These are phyloP conservation scores for Juncus effusus DNA, from an alignment of 176 grass and related monocot genomes.

Conservation along the genomic window DNA sequence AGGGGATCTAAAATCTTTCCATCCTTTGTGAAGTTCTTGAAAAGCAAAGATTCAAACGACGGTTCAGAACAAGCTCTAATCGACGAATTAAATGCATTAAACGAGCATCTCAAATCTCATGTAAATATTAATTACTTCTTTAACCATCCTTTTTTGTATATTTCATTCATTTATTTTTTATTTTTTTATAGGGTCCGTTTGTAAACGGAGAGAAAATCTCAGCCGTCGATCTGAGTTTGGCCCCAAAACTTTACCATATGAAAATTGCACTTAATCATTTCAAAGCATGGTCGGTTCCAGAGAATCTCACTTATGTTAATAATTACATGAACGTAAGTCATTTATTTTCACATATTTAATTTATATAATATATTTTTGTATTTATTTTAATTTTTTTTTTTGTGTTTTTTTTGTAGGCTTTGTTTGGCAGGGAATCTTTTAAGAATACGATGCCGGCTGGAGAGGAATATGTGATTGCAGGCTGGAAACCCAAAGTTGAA, in stretches of 20 bases:
- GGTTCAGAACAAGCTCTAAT: conserved; percentile 58
- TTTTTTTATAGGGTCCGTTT: conserved; percentile 60
- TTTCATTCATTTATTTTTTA: conserved; percentile 25
- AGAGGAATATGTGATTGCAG: conserved; percentile 73
- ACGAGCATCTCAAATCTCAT: conserved; percentile 68
- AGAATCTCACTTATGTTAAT: conserved; percentile 51
- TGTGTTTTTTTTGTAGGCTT: conserved; percentile 31
- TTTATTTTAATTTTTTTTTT: no score
- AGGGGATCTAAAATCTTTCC: conserved; percentile 91
- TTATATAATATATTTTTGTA: not conserved
- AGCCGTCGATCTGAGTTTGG: conserved; percentile 61
- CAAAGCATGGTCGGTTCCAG: conserved; percentile 79
- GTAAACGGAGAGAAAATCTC: conserved; percentile 61
- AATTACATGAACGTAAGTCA: conserved; percentile 58
- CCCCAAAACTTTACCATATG: conserved; percentile 82
- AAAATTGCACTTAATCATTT: conserved; percentile 57
- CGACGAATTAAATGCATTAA: conserved; percentile 53
- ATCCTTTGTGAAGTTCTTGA: conserved; percentile 71
- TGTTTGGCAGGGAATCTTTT: conserved; percentile 78
- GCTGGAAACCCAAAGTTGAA: conserved; percentile 69
- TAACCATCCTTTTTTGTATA: not conserved
- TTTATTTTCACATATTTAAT: not conserved
- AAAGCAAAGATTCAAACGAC: conserved; percentile 83
- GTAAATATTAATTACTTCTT: conserved; percentile 26
- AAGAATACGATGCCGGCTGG: conserved; percentile 65